Evolutionary conservation across 2,329 filamentous ascomycete species (phyloP), one percentile per base, ranked within the genome.

Genomic region (Cladosporium austrohemisphaericum): DNA sequence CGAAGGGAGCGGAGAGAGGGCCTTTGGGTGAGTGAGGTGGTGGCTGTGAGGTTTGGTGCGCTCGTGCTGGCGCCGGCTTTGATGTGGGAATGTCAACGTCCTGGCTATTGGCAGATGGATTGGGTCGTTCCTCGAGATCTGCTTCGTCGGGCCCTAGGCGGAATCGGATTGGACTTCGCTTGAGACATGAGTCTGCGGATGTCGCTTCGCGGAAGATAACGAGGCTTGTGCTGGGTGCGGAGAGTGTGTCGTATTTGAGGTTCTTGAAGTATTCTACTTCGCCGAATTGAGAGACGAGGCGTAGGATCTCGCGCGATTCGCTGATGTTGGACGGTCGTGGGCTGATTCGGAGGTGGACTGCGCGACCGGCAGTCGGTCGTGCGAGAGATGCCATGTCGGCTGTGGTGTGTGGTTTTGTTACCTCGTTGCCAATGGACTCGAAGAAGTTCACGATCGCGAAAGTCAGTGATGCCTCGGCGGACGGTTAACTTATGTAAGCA

Each of bases 271-370:
- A 69, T 54, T 69, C 69, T 36, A 78, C 65, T 43, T 76, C 71
- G 31, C 75, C 75, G 54, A 74, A 77, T 45, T 68, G 65, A 53
- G 74, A 70, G 47, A 77, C 60, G 45, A 77, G 60, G 29, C 70
- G 68, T 33, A 75, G 61, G 32, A 78, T 69, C 55, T 76, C 70
- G 37, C 74, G 68, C 48, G 72, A 75, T 49, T 77, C 74, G n/a
- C 66, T 68, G 20, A 77, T 57, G 54, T 71, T 72, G 19, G 71
- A 63, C 0, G 73, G 72, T 1, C 72, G 70, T 3, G 75, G 75
- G 14, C 68, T 60, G 47, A 77, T 71, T 48, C 67, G 66, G 49
- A 78, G 51, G 53, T 76, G 72, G 6, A 78, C 64, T 8, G 70
- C 71, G 41, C 72, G 69, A 40, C 59, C 59, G n/a, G 67, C 58